Evolutionary conservation across 2,329 filamentous ascomycete species (phyloP), one percentile per base, ranked within the genome.

Genomic region (Drechslerella dactyloides): DNA sequence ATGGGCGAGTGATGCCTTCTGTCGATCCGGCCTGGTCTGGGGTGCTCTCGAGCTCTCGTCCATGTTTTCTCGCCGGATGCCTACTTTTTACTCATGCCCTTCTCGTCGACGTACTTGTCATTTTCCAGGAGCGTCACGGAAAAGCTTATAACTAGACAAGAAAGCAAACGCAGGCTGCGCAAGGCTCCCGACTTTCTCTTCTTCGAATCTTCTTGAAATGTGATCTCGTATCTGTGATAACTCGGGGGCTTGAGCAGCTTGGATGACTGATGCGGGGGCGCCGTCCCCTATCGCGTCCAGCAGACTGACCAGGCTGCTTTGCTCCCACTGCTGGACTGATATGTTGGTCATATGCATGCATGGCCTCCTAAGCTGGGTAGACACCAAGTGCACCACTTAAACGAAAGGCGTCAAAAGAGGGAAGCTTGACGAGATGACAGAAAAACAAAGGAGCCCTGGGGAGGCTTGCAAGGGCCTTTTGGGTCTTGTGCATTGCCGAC

Each of bases 71-170:
- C 55, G 68, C 56, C 51, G 48, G 68, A 65, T 72, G 68, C 68
- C 68, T 72, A 72, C 68, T 72, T 65, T 69, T 72, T 60, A 72
- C 68, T 65, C 68, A 72, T 72, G 68, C 68, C 68, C 48, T 72
- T 72, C 68, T 65, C 46, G 68, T 72, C 68, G 37, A 65, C 27
- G 27, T 33, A 33, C 27, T 33, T 33, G 27, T 48, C 24, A 55
- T 50, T 40, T 65, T 55, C 33, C 44, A 21, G 44, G 62, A 63
- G 30, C 40, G 53, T 50, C 33, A 21, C 42, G 27, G 27, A 30
- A 72, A 48, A 61, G 55, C 30, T 60, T 61, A 72, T 65, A 65
- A 60, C 68, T 55, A 60, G 42, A 51, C 5, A 27, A 44, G 56
- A 65, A 65, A 60, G 54, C 66, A 35, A 65, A 65, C 60, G 54